Evolutionary conservation across 2,329 filamentous ascomycete species (phyloP).

Genomic region (Teratosphaeria pseudoeucalypti): DNA sequence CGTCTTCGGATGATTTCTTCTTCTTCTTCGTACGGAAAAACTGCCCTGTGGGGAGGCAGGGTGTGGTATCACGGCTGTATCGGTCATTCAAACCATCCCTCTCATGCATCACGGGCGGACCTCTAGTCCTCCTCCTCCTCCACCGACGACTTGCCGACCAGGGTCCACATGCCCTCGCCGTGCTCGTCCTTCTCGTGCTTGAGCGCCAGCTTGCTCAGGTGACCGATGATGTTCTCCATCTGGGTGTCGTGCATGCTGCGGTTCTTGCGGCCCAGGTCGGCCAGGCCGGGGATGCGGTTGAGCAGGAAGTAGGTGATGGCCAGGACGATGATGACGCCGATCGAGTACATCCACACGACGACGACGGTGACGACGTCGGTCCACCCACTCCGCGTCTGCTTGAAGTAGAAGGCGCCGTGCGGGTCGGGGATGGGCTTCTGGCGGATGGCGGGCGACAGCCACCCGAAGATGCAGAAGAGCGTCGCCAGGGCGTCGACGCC

Average conservation of each 20-base stretch:
- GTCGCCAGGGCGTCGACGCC: slow-evolving; percentile 62
- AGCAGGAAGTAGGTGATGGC: slow-evolving; percentile 55
- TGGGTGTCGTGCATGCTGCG: slow-evolving; percentile 51
- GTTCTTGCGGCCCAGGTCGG: slow-evolving; percentile 54
- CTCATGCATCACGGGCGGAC: background rate
- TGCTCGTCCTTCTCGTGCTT: slow-evolving; percentile 47
- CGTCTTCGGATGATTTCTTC: background rate
- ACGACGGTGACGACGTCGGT: slow-evolving; percentile 56
- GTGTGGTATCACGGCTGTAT: slow-evolving; percentile 5
- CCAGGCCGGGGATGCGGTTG: slow-evolving; percentile 48
- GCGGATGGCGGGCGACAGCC: slow-evolving; percentile 49
- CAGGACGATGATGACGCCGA: slow-evolving; percentile 55
- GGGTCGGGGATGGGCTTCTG: slow-evolving; percentile 32
- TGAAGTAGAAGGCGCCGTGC: slow-evolving; percentile 26
- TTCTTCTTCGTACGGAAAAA: background rate
- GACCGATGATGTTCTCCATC: slow-evolving; percentile 56
- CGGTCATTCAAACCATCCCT: background rate
- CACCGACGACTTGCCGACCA: slow-evolving; percentile 34
- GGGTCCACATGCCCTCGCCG: slow-evolving; percentile 32
- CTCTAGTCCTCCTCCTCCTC: slow-evolving; percentile 40
- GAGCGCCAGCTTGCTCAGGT: slow-evolving; percentile 53
- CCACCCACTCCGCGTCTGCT: slow-evolving; percentile 34
- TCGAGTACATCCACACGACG: slow-evolving; percentile 55
- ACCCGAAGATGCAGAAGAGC: slow-evolving; percentile 65
- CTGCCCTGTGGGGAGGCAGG: background rate